Conservation (phyloP, 1,284 basidiomycete species). For the Sanghuangporus baumii region DNA sequence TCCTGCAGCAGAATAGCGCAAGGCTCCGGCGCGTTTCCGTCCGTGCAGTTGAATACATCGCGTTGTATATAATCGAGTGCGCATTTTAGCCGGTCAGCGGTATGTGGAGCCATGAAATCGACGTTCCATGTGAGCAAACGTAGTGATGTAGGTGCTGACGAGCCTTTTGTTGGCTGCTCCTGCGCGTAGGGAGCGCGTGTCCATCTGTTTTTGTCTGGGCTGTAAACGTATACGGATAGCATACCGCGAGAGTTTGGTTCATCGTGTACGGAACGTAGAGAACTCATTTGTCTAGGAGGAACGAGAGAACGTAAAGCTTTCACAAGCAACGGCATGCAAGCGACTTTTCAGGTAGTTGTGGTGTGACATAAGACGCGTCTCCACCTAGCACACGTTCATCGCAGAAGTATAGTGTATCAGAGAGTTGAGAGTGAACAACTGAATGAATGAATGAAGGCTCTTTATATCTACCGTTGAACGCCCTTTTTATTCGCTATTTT, state of each 20-base stretch:
- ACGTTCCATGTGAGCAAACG: constrained; percentile 65
- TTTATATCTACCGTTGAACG: too few species aligned
- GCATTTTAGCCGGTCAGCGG: constrained; percentile 37
- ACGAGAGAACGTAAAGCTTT: background rate
- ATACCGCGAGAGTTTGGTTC: background rate
- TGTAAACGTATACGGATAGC: constrained; percentile 9
- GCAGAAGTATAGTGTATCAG: too few species aligned
- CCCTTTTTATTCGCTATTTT: too few species aligned
- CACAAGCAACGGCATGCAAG: background rate
- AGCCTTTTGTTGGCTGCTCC: background rate
- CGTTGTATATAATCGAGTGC: constrained; percentile 50
- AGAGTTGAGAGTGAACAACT: too few species aligned
- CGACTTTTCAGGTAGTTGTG: background rate
- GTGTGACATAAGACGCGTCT: too few species aligned
- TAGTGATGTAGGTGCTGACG: constrained; percentile 34
- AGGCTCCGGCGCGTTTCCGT: constrained; percentile 40
- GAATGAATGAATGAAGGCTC: too few species aligned
- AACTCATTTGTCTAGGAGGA: background rate
- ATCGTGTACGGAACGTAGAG: background rate
- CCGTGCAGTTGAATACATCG: constrained; percentile 40
- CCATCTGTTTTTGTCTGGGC: constrained; percentile 7
- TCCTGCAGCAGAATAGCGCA: constrained; percentile 65
- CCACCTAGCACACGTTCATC: too few species aligned
- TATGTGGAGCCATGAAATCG: constrained; percentile 37
- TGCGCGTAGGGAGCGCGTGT: background rate